Conservation (phyloP, 371 early-diverging fungal genomes). For the Mortierella sp. region DNA sequence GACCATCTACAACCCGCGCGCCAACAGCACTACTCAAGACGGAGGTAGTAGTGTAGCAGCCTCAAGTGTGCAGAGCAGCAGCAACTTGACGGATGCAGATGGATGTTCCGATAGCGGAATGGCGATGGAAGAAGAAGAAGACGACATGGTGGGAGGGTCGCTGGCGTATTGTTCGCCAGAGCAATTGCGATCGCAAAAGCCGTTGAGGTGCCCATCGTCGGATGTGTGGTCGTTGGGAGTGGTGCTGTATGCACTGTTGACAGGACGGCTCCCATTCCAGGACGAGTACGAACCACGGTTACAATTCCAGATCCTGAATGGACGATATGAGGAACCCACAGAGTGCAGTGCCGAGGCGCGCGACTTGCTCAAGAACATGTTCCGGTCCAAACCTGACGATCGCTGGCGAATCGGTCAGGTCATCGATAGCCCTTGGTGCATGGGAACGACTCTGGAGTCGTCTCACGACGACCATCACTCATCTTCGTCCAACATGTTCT, state of each 20-base stretch:
- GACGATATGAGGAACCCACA: conserved; percentile 58
- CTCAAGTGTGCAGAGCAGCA: background rate
- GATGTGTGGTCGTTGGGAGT: conserved; percentile 92
- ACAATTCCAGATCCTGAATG: conserved; percentile 73
- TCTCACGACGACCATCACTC: too few relatives aligned
- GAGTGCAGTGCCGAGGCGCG: conserved; percentile 33
- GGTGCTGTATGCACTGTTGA: conserved; percentile 77
- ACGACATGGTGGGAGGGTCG: conserved; percentile 67
- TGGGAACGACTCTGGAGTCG: conserved; percentile 14
- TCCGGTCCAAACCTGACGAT: conserved; percentile 33
- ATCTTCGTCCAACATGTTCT: background rate
- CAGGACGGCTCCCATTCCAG: conserved; percentile 80
- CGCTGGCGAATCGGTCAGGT: conserved; percentile 49
- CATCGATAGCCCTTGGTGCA: conserved; percentile 35
- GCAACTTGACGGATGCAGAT: conserved; percentile 1
- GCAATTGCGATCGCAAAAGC: conserved; percentile 59
- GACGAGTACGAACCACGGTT: conserved; percentile 81
- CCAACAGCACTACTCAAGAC: background rate
- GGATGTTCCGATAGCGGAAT: conserved; percentile 4
- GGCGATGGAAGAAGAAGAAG: conserved; percentile 20
- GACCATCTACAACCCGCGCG: conserved; percentile 22
- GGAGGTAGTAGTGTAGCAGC: background rate
- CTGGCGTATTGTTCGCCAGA: conserved; percentile 87
- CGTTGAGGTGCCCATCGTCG: conserved; percentile 62
- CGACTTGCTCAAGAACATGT: conserved; percentile 39